These are phyloP conservation scores for Fusarium sp. DNA, from an alignment of 2,329 filamentous ascomycete genomes.

Conservation along the genomic window DNA sequence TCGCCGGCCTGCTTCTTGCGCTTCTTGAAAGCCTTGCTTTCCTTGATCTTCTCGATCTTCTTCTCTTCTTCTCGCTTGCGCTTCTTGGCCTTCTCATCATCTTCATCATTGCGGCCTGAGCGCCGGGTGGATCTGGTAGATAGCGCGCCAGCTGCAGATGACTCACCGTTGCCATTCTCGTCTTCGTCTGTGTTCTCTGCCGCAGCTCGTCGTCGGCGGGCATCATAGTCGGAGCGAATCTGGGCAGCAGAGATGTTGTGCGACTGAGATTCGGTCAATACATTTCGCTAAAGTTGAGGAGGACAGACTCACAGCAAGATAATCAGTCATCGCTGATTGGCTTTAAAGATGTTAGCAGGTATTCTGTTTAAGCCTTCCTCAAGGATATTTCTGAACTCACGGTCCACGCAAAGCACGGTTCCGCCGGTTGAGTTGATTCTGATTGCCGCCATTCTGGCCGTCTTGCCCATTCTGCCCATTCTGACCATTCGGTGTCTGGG, in stretches of 20 bases:
- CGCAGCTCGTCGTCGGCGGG: constrained; percentile 55
- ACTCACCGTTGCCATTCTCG: constrained; percentile 38
- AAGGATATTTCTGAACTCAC: constrained; percentile 41
- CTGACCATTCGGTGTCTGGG: not conserved
- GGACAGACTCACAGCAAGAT: constrained; percentile 55
- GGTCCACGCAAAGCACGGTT: constrained; percentile 52
- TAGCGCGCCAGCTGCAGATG: constrained; percentile 29
- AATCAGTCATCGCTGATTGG: constrained; percentile 64
- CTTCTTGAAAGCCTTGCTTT: constrained; percentile 66
- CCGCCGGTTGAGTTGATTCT: constrained; percentile 32
- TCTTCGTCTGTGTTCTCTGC: constrained; percentile 26
- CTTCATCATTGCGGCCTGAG: constrained; percentile 39
- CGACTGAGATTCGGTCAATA: constrained; percentile 56
- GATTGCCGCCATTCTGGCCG: constrained; percentile 16
- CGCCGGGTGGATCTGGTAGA: constrained; percentile 43
- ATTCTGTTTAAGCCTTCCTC: not conserved
- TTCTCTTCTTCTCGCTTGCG: constrained; percentile 58
- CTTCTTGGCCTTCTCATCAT: constrained; percentile 41
- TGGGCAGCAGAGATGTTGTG: constrained; percentile 74
- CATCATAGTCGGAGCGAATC: constrained; percentile 61
- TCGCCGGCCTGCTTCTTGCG: constrained; percentile 54
- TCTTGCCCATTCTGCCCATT: not conserved
- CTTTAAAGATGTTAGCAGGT: constrained; percentile 37
- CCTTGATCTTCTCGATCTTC: constrained; percentile 69
- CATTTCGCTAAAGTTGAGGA: not conserved